Base-by-base conservation (phyloP, 2,329 filamentous ascomycete species). In the Calonectria honghensis region DNA sequence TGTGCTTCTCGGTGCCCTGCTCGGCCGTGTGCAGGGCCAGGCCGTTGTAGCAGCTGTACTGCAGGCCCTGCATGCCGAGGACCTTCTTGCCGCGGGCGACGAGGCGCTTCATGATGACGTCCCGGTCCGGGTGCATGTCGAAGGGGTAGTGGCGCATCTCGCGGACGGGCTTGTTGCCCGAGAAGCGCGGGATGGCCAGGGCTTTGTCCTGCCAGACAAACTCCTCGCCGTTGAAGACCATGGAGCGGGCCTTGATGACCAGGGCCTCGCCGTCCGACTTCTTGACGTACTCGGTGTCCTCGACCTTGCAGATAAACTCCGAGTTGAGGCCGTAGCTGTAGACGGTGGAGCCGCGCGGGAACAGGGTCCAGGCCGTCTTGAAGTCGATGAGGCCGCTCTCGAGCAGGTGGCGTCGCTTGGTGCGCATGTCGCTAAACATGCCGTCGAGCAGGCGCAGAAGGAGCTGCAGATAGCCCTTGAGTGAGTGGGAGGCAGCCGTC, bases 311-410 rank as follows among this genome's bases (percentile, higher is more conserved):
- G 16, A 89, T 81, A 45, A 86, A 81, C 75, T 88, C 86, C 35
- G 85, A 83, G 77, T 87, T 86, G 54, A 83, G 75, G 16, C 81
- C 83, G 71, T 81, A 84, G 73, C 82, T 85, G 76, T 88, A 87
- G 52, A 87, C 78, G 37, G 84, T 82, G 0, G 84, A 84, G 27
- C 81, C 81, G 14, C 81, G 82, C 11, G 87, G 86, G 77, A 88
- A 89, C 50, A 85, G 84, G 0, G 87, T 85, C 88, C 88, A 89
- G 29, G 85, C 85, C 0, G 84, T 81, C 39, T 83, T 81, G 78
- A 85, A 89, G 48, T 84, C 84, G 48, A 87, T 84, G 18, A 89
- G 83, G 0, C 83, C 83, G 35, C 82, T 84, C 1, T 80, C 79
- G 48, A 83, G 81, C 6, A 89, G 81, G 31, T 84, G 81, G 7